These are phyloP conservation scores for Samsoniella hepiali DNA, from an alignment of 2,329 filamentous ascomycete genomes.

Conservation along the genomic window DNA sequence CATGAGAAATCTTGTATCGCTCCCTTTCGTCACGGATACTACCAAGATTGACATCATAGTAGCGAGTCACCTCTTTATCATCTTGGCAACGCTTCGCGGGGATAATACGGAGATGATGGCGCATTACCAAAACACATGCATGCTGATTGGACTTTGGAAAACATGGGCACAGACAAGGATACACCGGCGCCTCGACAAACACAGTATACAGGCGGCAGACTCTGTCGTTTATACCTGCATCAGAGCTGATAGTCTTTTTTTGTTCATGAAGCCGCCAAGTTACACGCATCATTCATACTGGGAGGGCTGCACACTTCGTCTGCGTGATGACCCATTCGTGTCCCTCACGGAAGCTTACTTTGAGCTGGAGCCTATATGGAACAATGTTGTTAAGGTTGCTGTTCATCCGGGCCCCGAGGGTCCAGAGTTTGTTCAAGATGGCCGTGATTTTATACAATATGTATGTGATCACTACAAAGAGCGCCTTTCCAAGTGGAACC, in stretches of 20 bases:
- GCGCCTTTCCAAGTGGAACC: not conserved
- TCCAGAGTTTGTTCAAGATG: not conserved
- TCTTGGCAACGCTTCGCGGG: not conserved
- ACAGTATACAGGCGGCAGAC: not conserved
- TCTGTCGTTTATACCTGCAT: not conserved
- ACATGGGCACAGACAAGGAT: not conserved
- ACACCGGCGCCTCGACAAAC: not conserved
- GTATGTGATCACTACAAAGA: not conserved
- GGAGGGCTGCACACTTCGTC: not conserved
- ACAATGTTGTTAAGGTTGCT: not conserved
- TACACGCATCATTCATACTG: not conserved
- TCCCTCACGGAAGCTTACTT: slow-evolving; percentile 6
- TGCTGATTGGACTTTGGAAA: not conserved
- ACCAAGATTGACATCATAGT: not conserved
- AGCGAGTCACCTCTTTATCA: not conserved
- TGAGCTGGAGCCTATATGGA: slow-evolving; percentile 2
- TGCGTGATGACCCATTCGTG: not conserved
- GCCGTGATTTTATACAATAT: not conserved
- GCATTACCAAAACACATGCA: not conserved
- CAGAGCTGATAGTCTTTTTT: not conserved
- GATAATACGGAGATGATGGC: not conserved
- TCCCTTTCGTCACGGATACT: not conserved
- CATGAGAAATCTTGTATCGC: not conserved
- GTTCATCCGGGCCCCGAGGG: not conserved
- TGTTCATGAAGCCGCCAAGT: not conserved